A percentile compares a stretch with the other conserved stretches of the same genome.
Conservation (phyloP, 768 basidiomycete species). For the Pleurotus pulmonarius region DNA sequence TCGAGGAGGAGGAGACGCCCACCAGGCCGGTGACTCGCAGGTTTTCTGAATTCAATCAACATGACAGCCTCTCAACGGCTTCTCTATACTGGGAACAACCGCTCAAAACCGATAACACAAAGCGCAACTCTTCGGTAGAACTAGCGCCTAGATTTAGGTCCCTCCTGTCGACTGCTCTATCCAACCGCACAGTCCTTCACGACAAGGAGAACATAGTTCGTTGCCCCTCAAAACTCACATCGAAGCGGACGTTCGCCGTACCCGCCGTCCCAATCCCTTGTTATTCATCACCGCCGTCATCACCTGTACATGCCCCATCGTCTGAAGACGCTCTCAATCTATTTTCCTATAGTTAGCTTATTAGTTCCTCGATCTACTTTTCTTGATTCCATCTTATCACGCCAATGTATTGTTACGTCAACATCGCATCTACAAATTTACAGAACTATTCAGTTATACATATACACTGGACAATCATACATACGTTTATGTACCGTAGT, state of each 20-base stretch:
- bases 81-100: neutral
- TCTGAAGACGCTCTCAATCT: conserved; percentile 52
- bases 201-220: neutral
- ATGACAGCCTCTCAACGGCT: neutral
- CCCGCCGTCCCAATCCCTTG: conserved; percentile 1
- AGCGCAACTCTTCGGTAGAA: neutral
- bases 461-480: no score
- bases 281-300: neutral
- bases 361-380: no score
- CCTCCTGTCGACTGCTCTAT: conserved; percentile 12
- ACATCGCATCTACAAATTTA: no score
- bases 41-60: no score
- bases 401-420: no score
- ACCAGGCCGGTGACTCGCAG: conserved; percentile 1
- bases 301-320: conserved; percentile 11
- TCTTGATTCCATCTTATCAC: no score
- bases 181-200: conserved; percentile 12
- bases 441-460: no score
- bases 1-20: conserved; percentile 6
- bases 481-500: no score
- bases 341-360: conserved; percentile 27
- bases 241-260: neutral
- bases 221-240: neutral
- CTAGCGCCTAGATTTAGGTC: conserved; percentile 11
- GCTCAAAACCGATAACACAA: conserved; percentile 7